Conservation (phyloP, 2,329 filamentous ascomycete species). For the Aspergillus floridensis region DNA sequence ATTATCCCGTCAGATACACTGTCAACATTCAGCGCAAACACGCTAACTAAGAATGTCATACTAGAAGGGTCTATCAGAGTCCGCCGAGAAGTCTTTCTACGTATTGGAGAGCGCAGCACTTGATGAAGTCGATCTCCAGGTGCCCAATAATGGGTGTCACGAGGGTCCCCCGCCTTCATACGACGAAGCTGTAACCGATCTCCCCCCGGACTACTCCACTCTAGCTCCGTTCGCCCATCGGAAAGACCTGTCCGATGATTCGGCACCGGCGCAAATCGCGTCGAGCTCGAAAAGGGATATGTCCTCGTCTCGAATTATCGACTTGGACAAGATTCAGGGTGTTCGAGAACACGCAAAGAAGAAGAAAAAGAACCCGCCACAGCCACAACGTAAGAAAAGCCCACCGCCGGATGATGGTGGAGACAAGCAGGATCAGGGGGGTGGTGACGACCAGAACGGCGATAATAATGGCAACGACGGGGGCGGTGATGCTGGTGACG, state of each 20-base stretch:
- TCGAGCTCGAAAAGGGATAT: constrained; percentile 5
- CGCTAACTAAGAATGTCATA: background rate
- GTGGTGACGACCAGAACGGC: constrained; percentile 13
- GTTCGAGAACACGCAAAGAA: constrained; percentile 37
- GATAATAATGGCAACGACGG: constrained; percentile 43
- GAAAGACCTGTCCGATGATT: constrained; percentile 12
- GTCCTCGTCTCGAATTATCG: constrained; percentile 17
- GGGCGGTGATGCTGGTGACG: constrained; percentile 36
- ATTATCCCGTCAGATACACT: too few species aligned
- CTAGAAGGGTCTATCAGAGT: constrained; percentile 2
- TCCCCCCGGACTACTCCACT: constrained; percentile 35
- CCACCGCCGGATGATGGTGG: constrained; percentile 22
- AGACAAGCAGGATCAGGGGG: constrained; percentile 15
- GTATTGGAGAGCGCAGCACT: constrained; percentile 3
- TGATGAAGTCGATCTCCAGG: constrained; percentile 13
- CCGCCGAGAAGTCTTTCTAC: background rate
- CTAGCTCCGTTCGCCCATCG: constrained; percentile 28
- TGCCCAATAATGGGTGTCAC: constrained; percentile 20
- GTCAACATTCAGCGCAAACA: background rate
- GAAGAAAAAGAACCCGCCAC: constrained; percentile 21
- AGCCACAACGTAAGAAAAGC: constrained; percentile 16
- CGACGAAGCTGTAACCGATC: constrained; percentile 31
- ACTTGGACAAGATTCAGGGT: constrained; percentile 25
- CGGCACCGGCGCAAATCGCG: constrained; percentile 7
- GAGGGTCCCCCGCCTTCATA: constrained; percentile 32